Conservation (phyloP, 371 early-diverging fungal species). For the Mucor racemosus region DNA sequence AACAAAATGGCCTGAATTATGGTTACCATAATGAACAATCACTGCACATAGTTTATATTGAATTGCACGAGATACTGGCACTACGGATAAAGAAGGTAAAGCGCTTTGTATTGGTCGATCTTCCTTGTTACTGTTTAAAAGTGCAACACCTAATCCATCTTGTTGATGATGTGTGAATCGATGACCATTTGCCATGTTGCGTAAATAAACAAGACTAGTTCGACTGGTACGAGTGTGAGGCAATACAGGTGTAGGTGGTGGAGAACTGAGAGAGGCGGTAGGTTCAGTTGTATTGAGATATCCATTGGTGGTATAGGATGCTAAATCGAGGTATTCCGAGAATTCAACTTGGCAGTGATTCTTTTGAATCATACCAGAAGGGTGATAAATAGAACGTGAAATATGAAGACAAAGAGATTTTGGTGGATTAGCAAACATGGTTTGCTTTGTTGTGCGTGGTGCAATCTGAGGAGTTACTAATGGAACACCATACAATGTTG, state of each 20-base stretch:
- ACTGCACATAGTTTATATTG: slow-evolving; percentile 82
- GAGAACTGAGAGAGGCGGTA: slow-evolving; percentile 41
- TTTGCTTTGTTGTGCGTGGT: slow-evolving; percentile 60
- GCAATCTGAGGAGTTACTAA: slow-evolving; percentile 32
- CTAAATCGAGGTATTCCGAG: slow-evolving; percentile 64
- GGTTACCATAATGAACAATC: slow-evolving; percentile 86
- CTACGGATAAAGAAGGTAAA: slow-evolving; percentile 39
- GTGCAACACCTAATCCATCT: slow-evolving; percentile 44
- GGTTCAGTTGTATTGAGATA: slow-evolving; percentile 54
- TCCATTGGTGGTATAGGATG: slow-evolving; percentile 66
- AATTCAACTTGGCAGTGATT: slow-evolving; percentile 70
- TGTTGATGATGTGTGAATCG: slow-evolving; percentile 39
- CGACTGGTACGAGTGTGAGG: slow-evolving; percentile 41
- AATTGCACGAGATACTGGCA: slow-evolving; percentile 39
- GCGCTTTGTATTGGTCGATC: slow-evolving; percentile 44
- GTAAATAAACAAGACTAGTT: slow-evolving; percentile 50
- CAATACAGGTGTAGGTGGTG: slow-evolving; percentile 32
- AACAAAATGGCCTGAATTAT: slow-evolving; percentile 94
- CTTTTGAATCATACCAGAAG: slow-evolving; percentile 69
- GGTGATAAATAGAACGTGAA: slow-evolving; percentile 72
- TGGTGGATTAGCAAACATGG: slow-evolving; percentile 69
- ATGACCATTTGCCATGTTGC: slow-evolving; percentile 53
- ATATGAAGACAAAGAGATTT: slow-evolving; percentile 73
- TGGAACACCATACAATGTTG: slow-evolving; percentile 45
- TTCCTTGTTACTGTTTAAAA: slow-evolving; percentile 28